These are phyloP conservation scores for Biscutella auriculata DNA, from an alignment of 441 rosid genomes.

Conservation along the genomic window DNA sequence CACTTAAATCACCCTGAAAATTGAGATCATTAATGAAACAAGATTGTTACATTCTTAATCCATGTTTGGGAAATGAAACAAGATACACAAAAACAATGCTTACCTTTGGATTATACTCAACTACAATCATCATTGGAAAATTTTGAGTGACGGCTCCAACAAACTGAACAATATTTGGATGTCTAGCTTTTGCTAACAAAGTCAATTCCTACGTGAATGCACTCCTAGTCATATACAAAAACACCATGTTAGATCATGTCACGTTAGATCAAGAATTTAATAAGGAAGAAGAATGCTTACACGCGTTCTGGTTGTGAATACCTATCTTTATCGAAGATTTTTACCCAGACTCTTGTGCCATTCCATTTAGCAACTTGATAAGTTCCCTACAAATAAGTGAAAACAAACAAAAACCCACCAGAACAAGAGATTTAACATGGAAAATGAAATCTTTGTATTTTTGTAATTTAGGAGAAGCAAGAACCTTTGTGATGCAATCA, in stretches of 20 bases:
- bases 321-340: constrained; percentile 78
- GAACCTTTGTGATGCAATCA: constrained; percentile 74
- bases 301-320: constrained; percentile 62
- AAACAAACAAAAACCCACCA: neutral
- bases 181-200: constrained; percentile 68
- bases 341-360: constrained; percentile 78
- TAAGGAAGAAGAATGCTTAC: constrained; percentile 28
- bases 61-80: neutral
- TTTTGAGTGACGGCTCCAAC: constrained; percentile 98
- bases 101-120: constrained; percentile 66
- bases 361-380: constrained; percentile 98
- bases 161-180: constrained; percentile 93
- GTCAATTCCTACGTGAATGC: constrained; percentile 78
- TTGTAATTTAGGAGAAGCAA: neutral
- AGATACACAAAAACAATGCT: neutral
- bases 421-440: neutral
- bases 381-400: constrained; percentile 37
- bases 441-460: too few relatives aligned
- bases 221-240: constrained; percentile 33
- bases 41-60: neutral
- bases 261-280: neutral
- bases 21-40: constrained; percentile 2
- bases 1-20: constrained; percentile 70
- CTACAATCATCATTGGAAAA: constrained; percentile 87
- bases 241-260: neutral